Base-by-base conservation (phyloP, 306 rosid genomes). In the Cucumis hystrix region DNA sequence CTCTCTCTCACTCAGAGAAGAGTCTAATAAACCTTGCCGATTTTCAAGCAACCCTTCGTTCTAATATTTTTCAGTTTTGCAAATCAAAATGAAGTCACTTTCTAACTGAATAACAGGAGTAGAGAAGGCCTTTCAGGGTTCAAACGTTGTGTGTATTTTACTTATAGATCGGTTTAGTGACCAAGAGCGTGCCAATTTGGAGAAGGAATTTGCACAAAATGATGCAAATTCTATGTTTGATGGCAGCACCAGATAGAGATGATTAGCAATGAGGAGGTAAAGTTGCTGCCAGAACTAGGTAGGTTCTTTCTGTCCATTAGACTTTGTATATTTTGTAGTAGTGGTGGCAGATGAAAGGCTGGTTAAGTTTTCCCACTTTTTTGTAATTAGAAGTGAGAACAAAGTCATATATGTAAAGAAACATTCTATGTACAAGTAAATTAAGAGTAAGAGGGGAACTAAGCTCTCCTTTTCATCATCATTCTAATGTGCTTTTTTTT, bases 1-100 rank as follows among this genome's bases (percentile, higher is more conserved):
- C 96, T 92, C 69, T 91, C 99, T 74, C 97, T 92, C 91, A 89
- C 97, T 25, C 85, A 80, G 80, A 80, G 58, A 74, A 67, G 84
- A 83, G 39, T 64, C 79, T 82, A 43, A 47, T 8, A 49, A 49
- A 49, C 43, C 6, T 68, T 43, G n/a, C 74, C 13, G 20, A 6
- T 68, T 68, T n/a, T 37, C 72, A 15, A 35, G 70, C 45, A 35
- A 35, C 10, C 6, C 12, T 59, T 35, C 13, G 11, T 1, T 28
- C 71, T 65, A 65, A 37, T 17, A 18, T 67, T 67, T 67, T 11
- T 43, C 20, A 3, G 74, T 68, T 14, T 68, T 43, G 74, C 18
- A 21, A 68, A 41, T 43, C 37, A 43, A 69, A 43, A 7, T 7
- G 20, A 40, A 67, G 75, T 45, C 39, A 13, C 39, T 69, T 43